Percentiles rank a stretch among this genome's conserved stretches.
Evolutionary conservation across 2,329 filamentous ascomycete species (phyloP).

Genomic region (Dryadomyces quercivorus): DNA sequence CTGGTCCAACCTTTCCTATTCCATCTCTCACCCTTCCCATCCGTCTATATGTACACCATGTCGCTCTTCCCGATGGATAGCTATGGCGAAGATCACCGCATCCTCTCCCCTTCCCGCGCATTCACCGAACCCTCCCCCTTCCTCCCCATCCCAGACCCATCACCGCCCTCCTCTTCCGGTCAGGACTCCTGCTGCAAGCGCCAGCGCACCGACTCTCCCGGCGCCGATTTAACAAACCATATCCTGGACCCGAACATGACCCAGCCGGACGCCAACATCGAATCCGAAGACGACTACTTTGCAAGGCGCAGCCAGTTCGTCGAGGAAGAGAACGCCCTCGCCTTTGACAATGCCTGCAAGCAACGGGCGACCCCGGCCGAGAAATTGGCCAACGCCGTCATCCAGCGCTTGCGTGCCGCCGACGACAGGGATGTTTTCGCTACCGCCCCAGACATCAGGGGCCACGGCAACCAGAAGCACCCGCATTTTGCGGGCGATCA

Average conservation of each 20-base stretch:
- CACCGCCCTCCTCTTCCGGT: no score
- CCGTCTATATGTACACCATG: no score
- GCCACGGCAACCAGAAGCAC: constrained; percentile 32
- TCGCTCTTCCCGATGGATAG: neutral
- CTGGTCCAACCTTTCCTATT: no score
- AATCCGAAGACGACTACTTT: constrained; percentile 15
- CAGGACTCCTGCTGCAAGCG: neutral
- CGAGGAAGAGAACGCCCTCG: constrained; percentile 21
- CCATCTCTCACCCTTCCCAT: no score
- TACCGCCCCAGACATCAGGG: constrained; percentile 18
- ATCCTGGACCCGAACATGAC: neutral
- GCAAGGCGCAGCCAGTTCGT: constrained; percentile 17
- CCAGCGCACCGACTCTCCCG: neutral
- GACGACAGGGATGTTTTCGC: constrained; percentile 27
- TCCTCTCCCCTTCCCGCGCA: neutral
- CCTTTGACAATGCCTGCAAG: constrained; percentile 28
- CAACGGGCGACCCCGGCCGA: constrained; percentile 22
- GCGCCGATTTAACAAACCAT: neutral
- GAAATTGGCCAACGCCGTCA: constrained; percentile 23
- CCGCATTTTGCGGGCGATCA: constrained; percentile 38
- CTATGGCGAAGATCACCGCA: neutral
- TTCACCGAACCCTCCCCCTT: neutral
- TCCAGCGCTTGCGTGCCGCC: constrained; percentile 23
- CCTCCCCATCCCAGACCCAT: neutral
- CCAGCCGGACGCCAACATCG: neutral